These are phyloP conservation scores for Filobasidium uniguttulatum DNA, from an alignment of 1,284 basidiomycete genomes.

Conservation along the genomic window DNA sequence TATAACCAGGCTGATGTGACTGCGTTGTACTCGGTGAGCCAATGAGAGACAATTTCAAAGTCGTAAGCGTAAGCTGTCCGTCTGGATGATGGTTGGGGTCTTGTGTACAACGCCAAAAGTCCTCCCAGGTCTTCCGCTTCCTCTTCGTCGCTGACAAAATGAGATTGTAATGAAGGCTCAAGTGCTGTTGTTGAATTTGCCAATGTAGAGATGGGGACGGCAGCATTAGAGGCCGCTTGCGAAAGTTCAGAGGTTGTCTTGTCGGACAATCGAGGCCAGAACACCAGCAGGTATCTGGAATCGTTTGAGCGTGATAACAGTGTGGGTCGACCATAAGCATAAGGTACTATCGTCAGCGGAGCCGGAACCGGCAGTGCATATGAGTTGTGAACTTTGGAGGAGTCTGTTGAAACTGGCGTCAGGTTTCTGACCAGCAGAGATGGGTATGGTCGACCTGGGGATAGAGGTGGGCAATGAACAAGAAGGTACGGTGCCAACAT, in stretches of 20 bases:
- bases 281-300: slow-evolving; percentile 6
- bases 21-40: slow-evolving; percentile 10
- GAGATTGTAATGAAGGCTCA: not conserved
- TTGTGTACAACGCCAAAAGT: slow-evolving; percentile 6
- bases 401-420: not conserved
- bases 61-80: slow-evolving; percentile 8
- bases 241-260: not conserved
- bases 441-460: slow-evolving; percentile 4
- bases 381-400: slow-evolving; percentile 1
- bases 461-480: slow-evolving; percentile 7
- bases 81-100: slow-evolving; percentile 1
- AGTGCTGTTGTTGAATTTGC: not conserved
- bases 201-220: too few relatives aligned
- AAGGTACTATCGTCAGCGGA: slow-evolving; percentile 2
- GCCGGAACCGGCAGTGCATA: slow-evolving; percentile 2
- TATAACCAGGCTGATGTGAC: slow-evolving; percentile 6
- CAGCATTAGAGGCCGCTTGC: not conserved
- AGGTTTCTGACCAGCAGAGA: slow-evolving; percentile 3
- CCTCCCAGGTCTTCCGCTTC: slow-evolving; percentile 1
- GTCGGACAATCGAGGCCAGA: slow-evolving; percentile 7
- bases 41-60: slow-evolving; percentile 6
- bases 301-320: slow-evolving; percentile 10
- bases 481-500: slow-evolving; percentile 2
- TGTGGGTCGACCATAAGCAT: slow-evolving; percentile 8
- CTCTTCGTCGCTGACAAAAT: not conserved